Conservation (phyloP, 2,329 filamentous ascomycete genomes). For the Tolypocladium album region DNA sequence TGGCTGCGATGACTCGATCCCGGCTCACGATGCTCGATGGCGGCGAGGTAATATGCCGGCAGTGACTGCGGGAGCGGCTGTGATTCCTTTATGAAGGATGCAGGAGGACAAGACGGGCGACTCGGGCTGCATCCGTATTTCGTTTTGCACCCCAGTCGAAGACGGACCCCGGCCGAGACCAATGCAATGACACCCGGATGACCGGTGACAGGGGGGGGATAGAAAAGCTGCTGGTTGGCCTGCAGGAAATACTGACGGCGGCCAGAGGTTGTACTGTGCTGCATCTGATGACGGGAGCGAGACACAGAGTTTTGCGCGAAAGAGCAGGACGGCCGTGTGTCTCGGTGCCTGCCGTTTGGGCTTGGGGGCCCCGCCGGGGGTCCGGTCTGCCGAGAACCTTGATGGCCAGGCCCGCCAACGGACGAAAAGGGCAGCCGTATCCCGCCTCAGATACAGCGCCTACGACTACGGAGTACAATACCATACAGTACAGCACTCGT, state of each 20-base stretch:
- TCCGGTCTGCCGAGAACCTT: slow-evolving; percentile 1
- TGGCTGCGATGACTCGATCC: neutral
- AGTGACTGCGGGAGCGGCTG: neutral
- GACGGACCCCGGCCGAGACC: neutral
- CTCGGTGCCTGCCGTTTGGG: neutral
- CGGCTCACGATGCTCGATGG: neutral
- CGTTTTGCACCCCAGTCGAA: neutral
- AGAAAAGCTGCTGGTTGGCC: neutral
- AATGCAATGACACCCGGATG: slow-evolving; percentile 2
- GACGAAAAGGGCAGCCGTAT: neutral
- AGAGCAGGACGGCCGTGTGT: neutral
- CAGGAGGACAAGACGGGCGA: neutral
- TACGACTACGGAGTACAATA: no score
- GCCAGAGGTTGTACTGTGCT: neutral
- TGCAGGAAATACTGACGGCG: neutral
- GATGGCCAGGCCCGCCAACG: slow-evolving; percentile 2
- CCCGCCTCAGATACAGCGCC: neutral
- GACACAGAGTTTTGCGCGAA: neutral
- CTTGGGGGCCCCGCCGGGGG: neutral
- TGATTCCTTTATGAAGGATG: neutral
- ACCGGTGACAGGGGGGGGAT: neutral
- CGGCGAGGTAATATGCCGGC: neutral
- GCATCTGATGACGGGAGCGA: neutral
- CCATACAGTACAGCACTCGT: no score
- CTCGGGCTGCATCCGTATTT: neutral